Evolutionary conservation across 345 rosid genomes (phyloP).

Genomic region (Conringia planisiliqua): DNA sequence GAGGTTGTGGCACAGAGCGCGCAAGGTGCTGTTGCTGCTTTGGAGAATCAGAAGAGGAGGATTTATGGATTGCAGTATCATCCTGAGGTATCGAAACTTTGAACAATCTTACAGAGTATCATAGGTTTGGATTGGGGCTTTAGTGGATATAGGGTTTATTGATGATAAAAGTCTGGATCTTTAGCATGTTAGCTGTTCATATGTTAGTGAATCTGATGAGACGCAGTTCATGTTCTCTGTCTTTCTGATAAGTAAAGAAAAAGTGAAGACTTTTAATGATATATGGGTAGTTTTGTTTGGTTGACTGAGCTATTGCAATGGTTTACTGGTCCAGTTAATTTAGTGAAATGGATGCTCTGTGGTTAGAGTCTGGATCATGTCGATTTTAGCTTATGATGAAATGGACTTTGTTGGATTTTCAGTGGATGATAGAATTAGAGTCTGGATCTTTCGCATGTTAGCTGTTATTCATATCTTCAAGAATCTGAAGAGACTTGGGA

Average conservation of each 20-base stretch:
- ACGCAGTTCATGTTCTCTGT: no score
- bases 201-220: no score
- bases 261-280: no score
- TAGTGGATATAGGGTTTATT: neutral
- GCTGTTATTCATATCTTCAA: neutral
- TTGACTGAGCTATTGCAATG: no score
- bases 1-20: conserved; percentile 69
- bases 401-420: no score
- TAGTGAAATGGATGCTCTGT: no score
- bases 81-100: conserved; percentile 66
- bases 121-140: neutral
- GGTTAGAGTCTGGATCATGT: no score
- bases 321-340: no score
- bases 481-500: neutral
- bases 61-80: conserved; percentile 92
- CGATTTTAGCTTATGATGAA: no score
- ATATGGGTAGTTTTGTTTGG: no score
- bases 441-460: neutral
- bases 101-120: neutral
- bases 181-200: neutral
- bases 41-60: conserved; percentile 58
- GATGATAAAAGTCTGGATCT: neutral
- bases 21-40: conserved; percentile 80
- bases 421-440: no score
- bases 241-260: no score